Conservation (phyloP, 805 yeast species). For the Candida namnaoensis region DNA sequence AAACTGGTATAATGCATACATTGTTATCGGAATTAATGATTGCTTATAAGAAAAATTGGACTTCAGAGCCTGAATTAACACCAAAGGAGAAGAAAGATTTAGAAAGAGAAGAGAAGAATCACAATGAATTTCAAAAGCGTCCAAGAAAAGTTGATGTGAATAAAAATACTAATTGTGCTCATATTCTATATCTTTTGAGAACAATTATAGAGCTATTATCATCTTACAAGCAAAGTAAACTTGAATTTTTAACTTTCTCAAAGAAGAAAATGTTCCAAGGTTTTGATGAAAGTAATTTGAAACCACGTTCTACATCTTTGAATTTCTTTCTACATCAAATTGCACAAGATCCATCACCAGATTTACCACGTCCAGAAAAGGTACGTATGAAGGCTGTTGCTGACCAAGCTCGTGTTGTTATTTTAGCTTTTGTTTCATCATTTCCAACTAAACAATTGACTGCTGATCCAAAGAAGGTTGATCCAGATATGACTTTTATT, state of each 20-base stretch:
- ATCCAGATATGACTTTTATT: slow-evolving; percentile 63
- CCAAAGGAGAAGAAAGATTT: slow-evolving; percentile 20
- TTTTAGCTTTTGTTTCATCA: slow-evolving; percentile 57
- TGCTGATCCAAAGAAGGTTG: slow-evolving; percentile 42
- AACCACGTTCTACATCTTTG: slow-evolving; percentile 70
- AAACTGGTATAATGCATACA: slow-evolving; percentile 55
- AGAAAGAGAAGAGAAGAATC: slow-evolving; percentile 17
- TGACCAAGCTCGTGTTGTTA: slow-evolving; percentile 48
- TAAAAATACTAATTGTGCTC: slow-evolving; percentile 50
- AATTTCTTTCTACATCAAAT: slow-evolving; percentile 73
- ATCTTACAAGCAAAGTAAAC: slow-evolving; percentile 73
- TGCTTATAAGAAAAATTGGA: slow-evolving; percentile 30
- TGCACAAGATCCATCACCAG: slow-evolving; percentile 41
- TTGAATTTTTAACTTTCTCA: slow-evolving; percentile 74
- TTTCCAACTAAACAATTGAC: slow-evolving; percentile 23
- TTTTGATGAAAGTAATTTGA: slow-evolving; percentile 26
- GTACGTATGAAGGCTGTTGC: slow-evolving; percentile 52
- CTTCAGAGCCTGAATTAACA: slow-evolving; percentile 23
- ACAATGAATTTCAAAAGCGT: slow-evolving; percentile 13
- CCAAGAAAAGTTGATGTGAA: slow-evolving; percentile 25
- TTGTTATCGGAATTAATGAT: slow-evolving; percentile 61
- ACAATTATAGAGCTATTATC: slow-evolving; percentile 61
- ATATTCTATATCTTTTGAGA: slow-evolving; percentile 62
- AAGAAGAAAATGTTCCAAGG: slow-evolving; percentile 33
- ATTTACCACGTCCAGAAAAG: slow-evolving; percentile 26